Base-by-base conservation (phyloP, 257 asterid species). In the Lavandula angustifolia region DNA sequence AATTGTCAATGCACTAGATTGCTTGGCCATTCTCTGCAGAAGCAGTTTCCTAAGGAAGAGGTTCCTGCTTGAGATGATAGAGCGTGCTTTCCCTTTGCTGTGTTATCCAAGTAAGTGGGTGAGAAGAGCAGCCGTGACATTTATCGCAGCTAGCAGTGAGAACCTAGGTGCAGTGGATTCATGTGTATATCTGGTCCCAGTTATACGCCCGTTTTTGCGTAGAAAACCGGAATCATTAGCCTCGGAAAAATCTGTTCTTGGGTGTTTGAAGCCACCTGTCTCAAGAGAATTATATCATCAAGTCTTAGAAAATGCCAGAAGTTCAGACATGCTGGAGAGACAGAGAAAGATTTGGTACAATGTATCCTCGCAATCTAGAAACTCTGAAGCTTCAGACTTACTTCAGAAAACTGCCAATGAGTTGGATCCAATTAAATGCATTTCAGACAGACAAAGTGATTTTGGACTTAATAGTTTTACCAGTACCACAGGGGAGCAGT, bases 311-410 rank as follows among this genome's bases (percentile, higher is more conserved):
- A 90, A 73, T 80, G 89, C 89, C 54, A 83, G 81, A 76, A 90
- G 98, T 78, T 87, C 97, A 56, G 96, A 87, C 80, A 94, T 90
- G 97, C 87, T 90, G 76, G 95, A 86, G 81, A 84, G 97, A 69
- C 99, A 94, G 80, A 80, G 99, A 78, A 92, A 87, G 82, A 89
- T 92, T 70, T 92, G 99, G 97, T 94, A 90, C 80, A 94, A 81
- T 67, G 75, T 83, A 17, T 81, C 97, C 40, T 79, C 89, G 59
- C 95, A 76, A 74, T 78, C 94, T 47, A 87, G 85, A 60, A 85
- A 86, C 70, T 79, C 77, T 78, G 97, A 87, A 71, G 73, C 88
- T 41, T 73, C 75, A 49, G 96, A 87, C 76, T 77, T 83, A 60
- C 74, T 87, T 71, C 90, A 89, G 77, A 89, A 81, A 73, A 84